Evolutionary conservation across 164 flowering plant species (phyloP).

Genomic region (Vitis labrusca): DNA sequence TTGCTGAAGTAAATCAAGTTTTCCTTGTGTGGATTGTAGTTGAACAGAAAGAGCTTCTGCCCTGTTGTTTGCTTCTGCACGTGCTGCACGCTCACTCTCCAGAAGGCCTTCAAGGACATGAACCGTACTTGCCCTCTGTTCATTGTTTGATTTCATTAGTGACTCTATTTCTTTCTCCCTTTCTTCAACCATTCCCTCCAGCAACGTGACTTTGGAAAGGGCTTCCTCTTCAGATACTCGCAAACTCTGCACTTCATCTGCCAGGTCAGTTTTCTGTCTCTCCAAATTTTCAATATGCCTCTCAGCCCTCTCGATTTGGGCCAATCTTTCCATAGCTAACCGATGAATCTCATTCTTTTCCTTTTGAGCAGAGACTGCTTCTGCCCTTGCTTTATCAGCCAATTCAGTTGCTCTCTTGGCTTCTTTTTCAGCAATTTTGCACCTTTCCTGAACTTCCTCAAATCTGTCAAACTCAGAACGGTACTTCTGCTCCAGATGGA

Average conservation of each 20-base stretch:
- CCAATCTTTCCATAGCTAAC: conserved; percentile 77
- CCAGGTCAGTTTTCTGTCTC: conserved; percentile 58
- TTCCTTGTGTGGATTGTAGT: conserved; percentile 79
- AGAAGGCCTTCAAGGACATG: conserved; percentile 74
- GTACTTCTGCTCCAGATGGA: conserved; percentile 72
- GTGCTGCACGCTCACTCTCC: conserved; percentile 73
- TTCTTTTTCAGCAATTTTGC: conserved; percentile 77
- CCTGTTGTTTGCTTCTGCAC: conserved; percentile 69
- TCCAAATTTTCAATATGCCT: conserved; percentile 75
- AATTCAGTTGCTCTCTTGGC: conserved; percentile 78
- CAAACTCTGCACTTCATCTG: conserved; percentile 47
- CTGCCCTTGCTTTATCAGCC: conserved; percentile 85
- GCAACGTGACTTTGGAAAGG: conserved; percentile 48
- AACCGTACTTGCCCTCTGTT: conserved; percentile 75
- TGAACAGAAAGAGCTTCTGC: conserved; percentile 84
- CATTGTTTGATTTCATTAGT: conserved; percentile 70
- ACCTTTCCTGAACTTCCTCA: conserved; percentile 81
- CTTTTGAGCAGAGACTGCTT: conserved; percentile 65
- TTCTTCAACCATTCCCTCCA: conserved; percentile 83
- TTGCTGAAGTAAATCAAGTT: conserved; percentile 81
- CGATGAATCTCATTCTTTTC: conserved; percentile 73
- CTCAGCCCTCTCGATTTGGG: conserved; percentile 77
- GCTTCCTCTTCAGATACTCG: conserved; percentile 76
- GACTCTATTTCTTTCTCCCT: conserved; percentile 83
- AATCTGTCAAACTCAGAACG: conserved; percentile 67